Percentiles rank a stretch among this genome's conserved stretches.
Conservation (phyloP, 441 rosid species). For the Geranium incanum region DNA sequence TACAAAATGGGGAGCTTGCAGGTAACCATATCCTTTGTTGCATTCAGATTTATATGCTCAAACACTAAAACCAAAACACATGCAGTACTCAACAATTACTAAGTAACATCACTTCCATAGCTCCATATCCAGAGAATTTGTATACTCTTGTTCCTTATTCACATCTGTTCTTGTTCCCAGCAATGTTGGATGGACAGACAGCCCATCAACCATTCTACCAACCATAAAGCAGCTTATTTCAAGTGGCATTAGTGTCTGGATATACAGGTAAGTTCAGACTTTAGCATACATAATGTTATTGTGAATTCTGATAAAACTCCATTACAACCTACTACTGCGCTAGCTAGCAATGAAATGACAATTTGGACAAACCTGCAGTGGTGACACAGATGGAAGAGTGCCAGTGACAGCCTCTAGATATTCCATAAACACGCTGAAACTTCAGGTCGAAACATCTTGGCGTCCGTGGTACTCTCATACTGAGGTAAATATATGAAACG, state of each 20-base stretch:
- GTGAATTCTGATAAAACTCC: background rate
- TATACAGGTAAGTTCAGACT: constrained; percentile 26
- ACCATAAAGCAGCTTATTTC: constrained; percentile 27
- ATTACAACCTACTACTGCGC: background rate
- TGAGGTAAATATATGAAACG: constrained; percentile 23
- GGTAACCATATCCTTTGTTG: constrained; percentile 20
- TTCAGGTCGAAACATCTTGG: constrained; percentile 27
- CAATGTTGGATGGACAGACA: constrained; percentile 23
- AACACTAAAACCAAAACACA: background rate
- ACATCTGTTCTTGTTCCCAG: background rate
- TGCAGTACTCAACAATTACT: background rate
- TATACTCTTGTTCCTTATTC: background rate
- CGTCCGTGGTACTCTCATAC: constrained; percentile 28
- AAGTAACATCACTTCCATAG: background rate
- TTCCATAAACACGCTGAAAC: constrained; percentile 24
- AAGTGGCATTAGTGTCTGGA: constrained; percentile 28
- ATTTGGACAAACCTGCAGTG: constrained; percentile 26
- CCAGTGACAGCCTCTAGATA: constrained; percentile 31
- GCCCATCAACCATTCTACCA: constrained; percentile 32
- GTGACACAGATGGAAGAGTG: constrained; percentile 31
- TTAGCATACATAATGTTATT: background rate
- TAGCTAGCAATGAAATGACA: background rate
- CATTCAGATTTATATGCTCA: background rate
- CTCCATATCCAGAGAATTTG: background rate
- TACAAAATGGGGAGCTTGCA: constrained; percentile 29